Percentiles rank a stretch among this genome's conserved stretches.
Evolutionary conservation across 1,284 basidiomycete species (phyloP).

Genomic region (Somion occarium): DNA sequence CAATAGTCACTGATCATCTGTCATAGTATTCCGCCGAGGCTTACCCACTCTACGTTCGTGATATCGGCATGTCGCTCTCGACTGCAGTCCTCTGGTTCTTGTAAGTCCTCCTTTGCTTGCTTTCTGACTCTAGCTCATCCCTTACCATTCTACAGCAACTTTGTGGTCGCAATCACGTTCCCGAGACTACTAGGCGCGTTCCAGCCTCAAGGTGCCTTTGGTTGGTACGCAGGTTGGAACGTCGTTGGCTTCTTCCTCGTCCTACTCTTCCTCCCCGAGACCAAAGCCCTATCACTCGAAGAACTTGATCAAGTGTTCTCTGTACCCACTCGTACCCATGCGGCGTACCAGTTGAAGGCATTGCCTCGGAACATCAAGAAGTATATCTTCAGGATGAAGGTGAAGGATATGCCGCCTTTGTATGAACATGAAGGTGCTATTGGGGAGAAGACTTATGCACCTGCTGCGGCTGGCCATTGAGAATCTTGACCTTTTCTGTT

Average conservation of each 20-base stretch:
- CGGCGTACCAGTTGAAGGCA: conserved; percentile 58
- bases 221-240: conserved; percentile 53
- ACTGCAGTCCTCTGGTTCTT: conserved; percentile 64
- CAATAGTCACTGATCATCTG: too few species aligned
- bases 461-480: conserved; percentile 22
- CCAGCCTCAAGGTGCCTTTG: conserved; percentile 67
- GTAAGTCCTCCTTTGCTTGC: conserved; percentile 22
- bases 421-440: conserved; percentile 41
- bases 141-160: conserved; percentile 37
- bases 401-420: conserved; percentile 39
- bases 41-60: conserved; percentile 70
- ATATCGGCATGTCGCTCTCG: conserved; percentile 68
- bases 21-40: conserved; percentile 75
- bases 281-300: conserved; percentile 77
- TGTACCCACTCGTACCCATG: conserved; percentile 58
- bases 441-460: conserved; percentile 28
- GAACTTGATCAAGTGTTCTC: conserved; percentile 70
- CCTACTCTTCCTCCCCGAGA: conserved; percentile 73
- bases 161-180: conserved; percentile 68
- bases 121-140: neutral
- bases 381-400: conserved; percentile 50
- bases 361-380: conserved; percentile 58
- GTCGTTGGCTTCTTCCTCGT: conserved; percentile 52
- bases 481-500: too few species aligned
- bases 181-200: conserved; percentile 62